These are phyloP conservation scores for Bryum argenteum DNA, from an alignment of 225 moss, liverwort and hornwort species.

Conservation along the genomic window DNA sequence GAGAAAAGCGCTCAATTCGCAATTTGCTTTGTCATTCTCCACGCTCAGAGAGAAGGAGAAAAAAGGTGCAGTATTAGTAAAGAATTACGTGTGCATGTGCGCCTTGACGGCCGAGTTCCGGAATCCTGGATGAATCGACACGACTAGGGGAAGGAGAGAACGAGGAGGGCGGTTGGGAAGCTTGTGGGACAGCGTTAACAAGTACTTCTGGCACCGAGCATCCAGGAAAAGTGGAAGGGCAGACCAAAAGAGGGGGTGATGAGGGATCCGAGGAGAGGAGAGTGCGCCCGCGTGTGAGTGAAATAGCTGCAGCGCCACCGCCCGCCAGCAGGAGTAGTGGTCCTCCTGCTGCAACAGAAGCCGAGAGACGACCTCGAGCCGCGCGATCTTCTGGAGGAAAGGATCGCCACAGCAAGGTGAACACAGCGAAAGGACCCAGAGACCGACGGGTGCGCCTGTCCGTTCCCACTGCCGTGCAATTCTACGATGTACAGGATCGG, in stretches of 20 bases:
- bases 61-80: slow-evolving; percentile 14
- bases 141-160: slow-evolving; percentile 36
- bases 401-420: slow-evolving; percentile 96
- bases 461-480: slow-evolving; percentile 91
- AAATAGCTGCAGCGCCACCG: neutral
- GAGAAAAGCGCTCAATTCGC: slow-evolving; percentile 25
- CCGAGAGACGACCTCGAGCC: slow-evolving; percentile 59
- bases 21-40: slow-evolving; percentile 32
- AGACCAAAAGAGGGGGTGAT: slow-evolving; percentile 57
- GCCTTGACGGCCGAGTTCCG: slow-evolving; percentile 18
- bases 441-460: slow-evolving; percentile 90
- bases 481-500: slow-evolving; percentile 94
- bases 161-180: slow-evolving; percentile 29
- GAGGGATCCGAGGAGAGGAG: slow-evolving; percentile 61
- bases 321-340: slow-evolving; percentile 19
- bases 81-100: slow-evolving; percentile 18
- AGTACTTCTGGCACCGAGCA: slow-evolving; percentile 34
- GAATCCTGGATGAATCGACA: slow-evolving; percentile 50
- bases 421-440: slow-evolving; percentile 90
- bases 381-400: slow-evolving; percentile 88
- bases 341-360: slow-evolving; percentile 31
- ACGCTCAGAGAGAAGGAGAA: slow-evolving; percentile 35
- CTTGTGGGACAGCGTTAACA: slow-evolving; percentile 29
- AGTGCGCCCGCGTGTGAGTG: slow-evolving; percentile 56
- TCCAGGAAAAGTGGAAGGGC: slow-evolving; percentile 61